Base-by-base conservation (phyloP, 106 monocot species). In the Narthecium ossifragum region DNA sequence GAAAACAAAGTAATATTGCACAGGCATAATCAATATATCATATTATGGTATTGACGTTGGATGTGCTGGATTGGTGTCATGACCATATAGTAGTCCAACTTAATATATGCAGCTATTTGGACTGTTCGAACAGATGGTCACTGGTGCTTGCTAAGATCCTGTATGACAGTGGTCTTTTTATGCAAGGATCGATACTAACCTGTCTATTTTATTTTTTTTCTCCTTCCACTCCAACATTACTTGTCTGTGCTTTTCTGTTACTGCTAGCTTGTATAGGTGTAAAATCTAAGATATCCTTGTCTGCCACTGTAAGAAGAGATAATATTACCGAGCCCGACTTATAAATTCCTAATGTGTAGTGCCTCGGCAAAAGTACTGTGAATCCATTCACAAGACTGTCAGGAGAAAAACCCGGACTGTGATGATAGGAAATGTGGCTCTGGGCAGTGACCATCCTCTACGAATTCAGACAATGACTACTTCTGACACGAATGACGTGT, bases 291-390 rank as follows among this genome's bases (percentile, higher is more conserved):
- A n/a, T n/a, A n/a, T n/a, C n/a, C n/a, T n/a, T n/a, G n/a, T n/a
- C n/a, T n/a, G n/a, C n/a, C n/a, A n/a, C n/a, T n/a, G n/a, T n/a
- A n/a, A n/a, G n/a, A n/a, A n/a, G n/a, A n/a, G n/a, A n/a, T n/a
- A n/a, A n/a, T n/a, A n/a, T n/a, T n/a, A n/a, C n/a, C n/a, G n/a
- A n/a, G n/a, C n/a, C n/a, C n/a, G n/a, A n/a, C n/a, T n/a, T n/a
- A n/a, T n/a, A n/a, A n/a, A 38, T 38, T 47, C 10, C 54, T 43
- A 26, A 43, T 23, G 2, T 77, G 36, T 54, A 98, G 98, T 91
- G 57, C 98, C 98, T 11, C 73, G 91, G 71, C 98, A 98, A 47
- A 98, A 98, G 64, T 98, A 98, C 43, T 98, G 98, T 67, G 98
- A 98, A 72, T 79, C 98, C 15, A 41, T 84, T 57, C 63, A 91